These are phyloP conservation scores for Kewa caespitosa DNA, from an alignment of 179 eudicot species.

Conservation along the genomic window DNA sequence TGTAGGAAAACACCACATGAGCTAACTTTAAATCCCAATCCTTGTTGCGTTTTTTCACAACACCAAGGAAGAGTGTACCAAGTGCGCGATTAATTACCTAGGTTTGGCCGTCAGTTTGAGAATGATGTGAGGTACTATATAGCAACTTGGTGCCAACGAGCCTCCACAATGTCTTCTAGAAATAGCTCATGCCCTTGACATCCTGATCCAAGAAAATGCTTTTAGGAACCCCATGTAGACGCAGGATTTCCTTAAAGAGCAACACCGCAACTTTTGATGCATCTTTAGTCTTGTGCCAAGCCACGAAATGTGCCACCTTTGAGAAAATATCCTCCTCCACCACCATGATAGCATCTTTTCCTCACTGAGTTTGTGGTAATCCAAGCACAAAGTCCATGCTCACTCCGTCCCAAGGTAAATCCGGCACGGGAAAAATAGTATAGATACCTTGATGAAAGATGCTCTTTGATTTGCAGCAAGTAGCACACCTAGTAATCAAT, in stretches of 20 bases:
- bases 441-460: background rate
- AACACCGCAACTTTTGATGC: background rate
- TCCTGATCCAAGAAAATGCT: background rate
- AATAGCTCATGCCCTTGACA: background rate
- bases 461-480: background rate
- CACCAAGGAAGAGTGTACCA: background rate
- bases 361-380: background rate
- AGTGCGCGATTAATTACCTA: background rate
- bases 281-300: background rate
- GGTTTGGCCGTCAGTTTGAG: background rate
- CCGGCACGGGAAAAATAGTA: background rate
- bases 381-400: background rate
- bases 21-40: slow-evolving; percentile 2
- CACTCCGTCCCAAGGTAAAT: background rate
- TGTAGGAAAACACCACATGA: background rate
- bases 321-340: background rate
- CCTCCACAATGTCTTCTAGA: background rate
- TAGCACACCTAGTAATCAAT: background rate
- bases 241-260: background rate
- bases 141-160: background rate
- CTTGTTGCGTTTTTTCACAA: background rate
- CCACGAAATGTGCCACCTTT: slow-evolving; percentile 2
- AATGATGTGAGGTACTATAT: background rate
- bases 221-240: background rate
- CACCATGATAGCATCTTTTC: background rate